phyloP scores from a whole-genome alignment of 192 early-diverging fungal genomes.

The Coemansia sp. region DNA sequence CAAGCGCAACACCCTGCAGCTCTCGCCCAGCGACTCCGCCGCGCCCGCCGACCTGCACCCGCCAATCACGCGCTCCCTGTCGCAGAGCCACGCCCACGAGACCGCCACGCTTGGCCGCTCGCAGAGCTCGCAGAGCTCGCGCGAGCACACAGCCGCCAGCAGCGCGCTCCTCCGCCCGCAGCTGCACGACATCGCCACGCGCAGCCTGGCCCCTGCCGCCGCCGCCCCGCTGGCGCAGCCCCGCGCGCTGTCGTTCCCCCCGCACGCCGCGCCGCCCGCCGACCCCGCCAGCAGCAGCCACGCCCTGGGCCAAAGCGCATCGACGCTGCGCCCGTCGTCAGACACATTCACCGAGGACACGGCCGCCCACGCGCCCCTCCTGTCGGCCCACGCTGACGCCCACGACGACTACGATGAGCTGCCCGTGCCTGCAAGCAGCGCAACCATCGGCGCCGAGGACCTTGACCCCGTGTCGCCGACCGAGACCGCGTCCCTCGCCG shows the following conservation, averaged over 20 bases:
- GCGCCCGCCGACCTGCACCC: slow-evolving; percentile 4
- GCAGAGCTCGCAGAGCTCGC: background rate
- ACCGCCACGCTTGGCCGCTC: slow-evolving; percentile 10
- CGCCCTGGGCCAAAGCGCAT: slow-evolving; percentile 32
- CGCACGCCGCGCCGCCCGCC: background rate
- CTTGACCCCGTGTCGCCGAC: slow-evolving; percentile 19
- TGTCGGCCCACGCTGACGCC: too few species aligned
- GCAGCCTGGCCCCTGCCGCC: background rate
- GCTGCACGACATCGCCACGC: slow-evolving; percentile 5
- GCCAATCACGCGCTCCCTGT: background rate
- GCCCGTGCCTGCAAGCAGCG: background rate
- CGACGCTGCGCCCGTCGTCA: slow-evolving; percentile 43
- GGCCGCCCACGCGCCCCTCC: too few species aligned
- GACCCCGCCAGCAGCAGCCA: slow-evolving; percentile 16
- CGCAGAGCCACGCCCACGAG: slow-evolving; percentile 12
- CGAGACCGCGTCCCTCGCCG: slow-evolving; percentile 30
- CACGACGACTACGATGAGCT: slow-evolving; percentile 2
- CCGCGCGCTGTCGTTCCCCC: slow-evolving; percentile 3
- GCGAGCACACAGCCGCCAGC: background rate
- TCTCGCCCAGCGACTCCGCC: slow-evolving; percentile 1
- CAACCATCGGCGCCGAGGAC: background rate
- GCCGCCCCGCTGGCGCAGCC: too few species aligned
- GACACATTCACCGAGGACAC: slow-evolving; percentile 35
- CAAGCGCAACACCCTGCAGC: slow-evolving; percentile 48
- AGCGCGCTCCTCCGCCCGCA: background rate